These are phyloP conservation scores for Erodium texanum DNA, from an alignment of 441 rosid species.

Conservation along the genomic window DNA sequence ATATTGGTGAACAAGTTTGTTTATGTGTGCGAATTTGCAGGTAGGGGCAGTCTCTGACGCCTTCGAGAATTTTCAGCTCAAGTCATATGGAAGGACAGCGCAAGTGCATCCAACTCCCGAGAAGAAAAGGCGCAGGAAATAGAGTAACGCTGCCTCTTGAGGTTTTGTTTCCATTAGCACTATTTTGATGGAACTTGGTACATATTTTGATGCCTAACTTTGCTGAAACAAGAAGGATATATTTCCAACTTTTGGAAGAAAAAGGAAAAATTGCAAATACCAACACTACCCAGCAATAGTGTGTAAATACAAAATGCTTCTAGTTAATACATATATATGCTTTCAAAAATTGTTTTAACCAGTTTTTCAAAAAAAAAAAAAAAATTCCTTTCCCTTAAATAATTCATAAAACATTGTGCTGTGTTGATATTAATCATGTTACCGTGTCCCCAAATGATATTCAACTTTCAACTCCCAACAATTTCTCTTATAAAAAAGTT, in stretches of 20 bases:
- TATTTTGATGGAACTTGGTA: neutral
- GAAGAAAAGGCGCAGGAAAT: slow-evolving; percentile 58
- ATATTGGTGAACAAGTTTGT: slow-evolving; percentile 6
- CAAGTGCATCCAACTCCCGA: slow-evolving; percentile 86
- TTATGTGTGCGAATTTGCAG: slow-evolving; percentile 27
- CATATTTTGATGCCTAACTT: neutral
- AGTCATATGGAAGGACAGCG: slow-evolving; percentile 67
- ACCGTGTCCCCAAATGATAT: too few species aligned
- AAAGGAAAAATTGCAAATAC: neutral
- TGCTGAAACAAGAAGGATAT: neutral
- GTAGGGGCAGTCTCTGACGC: slow-evolving; percentile 74
- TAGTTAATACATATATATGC: neutral
- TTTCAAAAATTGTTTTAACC: neutral
- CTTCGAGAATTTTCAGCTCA: slow-evolving; percentile 85
- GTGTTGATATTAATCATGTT: too few species aligned
- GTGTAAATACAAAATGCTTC: neutral
- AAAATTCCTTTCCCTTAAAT: too few species aligned
- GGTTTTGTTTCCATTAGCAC: neutral
- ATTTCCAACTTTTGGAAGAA: neutral
- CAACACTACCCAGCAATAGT: neutral
- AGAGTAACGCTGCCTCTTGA: neutral
- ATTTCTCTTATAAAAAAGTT: too few species aligned
- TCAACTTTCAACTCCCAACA: too few species aligned
- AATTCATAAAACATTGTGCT: too few species aligned
- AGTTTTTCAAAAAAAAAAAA: too few species aligned